Evolutionary conservation across 2,329 filamentous ascomycete genomes (phyloP).

Genomic region (Celoporthe dispersa): DNA sequence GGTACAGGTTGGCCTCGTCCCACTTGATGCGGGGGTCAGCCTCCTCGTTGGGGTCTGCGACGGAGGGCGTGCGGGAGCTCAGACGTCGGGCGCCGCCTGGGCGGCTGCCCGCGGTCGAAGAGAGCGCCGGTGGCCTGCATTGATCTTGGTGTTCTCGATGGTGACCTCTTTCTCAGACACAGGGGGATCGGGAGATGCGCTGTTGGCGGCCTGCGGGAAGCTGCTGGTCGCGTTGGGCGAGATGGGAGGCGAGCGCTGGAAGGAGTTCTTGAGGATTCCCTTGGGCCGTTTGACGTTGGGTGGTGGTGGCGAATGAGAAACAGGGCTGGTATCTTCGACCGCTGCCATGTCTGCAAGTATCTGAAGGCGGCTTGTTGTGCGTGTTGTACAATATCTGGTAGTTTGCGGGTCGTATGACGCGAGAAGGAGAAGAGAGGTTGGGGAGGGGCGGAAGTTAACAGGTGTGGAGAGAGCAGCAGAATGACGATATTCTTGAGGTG

Average conservation of each 20-base stretch:
- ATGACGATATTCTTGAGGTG: constrained; percentile 7
- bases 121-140: constrained; percentile 89
- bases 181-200: constrained; percentile 47
- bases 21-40: constrained; percentile 82
- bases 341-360: constrained; percentile 45
- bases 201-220: constrained; percentile 34
- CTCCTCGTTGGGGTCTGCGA: constrained; percentile 50
- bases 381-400: neutral
- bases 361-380: constrained; percentile 1
- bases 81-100: constrained; percentile 72
- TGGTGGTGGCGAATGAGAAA: constrained; percentile 48
- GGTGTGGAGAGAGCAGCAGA: constrained; percentile 5
- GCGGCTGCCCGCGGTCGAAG: constrained; percentile 64
- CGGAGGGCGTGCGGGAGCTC: constrained; percentile 49
- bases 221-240: constrained; percentile 45
- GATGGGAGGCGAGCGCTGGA: constrained; percentile 63
- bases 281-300: constrained; percentile 50
- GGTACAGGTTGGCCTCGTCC: constrained; percentile 97
- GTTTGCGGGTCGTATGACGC: constrained; percentile 7
- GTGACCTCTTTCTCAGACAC: constrained; percentile 84
- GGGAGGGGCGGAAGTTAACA: neutral
- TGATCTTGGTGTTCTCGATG: constrained; percentile 90
- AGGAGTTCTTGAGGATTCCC: constrained; percentile 91
- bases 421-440: neutral
- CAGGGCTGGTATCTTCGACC: constrained; percentile 42